phyloP scores from a whole-genome alignment of 257 asterid species.

The Solanum neorickii region DNA sequence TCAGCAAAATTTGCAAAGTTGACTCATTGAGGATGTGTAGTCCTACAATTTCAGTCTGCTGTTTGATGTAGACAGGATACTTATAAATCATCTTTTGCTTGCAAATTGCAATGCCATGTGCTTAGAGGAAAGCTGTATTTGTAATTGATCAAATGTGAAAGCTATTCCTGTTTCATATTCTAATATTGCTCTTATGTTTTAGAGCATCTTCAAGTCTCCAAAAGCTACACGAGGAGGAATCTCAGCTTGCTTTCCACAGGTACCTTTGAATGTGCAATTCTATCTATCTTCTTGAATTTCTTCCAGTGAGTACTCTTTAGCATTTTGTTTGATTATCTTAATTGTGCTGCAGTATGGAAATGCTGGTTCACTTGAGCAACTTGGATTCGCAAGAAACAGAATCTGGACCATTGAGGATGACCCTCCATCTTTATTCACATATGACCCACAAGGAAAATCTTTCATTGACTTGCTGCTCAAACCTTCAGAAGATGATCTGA shows the following conservation, averaged over 20 bases:
- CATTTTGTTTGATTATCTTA: neutral
- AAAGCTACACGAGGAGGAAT: slow-evolving; percentile 93
- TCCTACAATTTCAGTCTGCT: neutral
- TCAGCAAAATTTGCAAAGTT: neutral
- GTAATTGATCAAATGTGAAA: neutral
- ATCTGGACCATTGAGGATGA: slow-evolving; percentile 69
- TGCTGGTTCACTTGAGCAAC: slow-evolving; percentile 61
- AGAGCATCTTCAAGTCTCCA: slow-evolving; percentile 84
- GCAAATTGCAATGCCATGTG: neutral
- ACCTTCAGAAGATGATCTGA: slow-evolving; percentile 78
- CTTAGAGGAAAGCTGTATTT: neutral
- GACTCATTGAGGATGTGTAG: neutral
- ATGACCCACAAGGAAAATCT: slow-evolving; percentile 54
- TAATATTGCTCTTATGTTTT: neutral
- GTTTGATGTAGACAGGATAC: neutral
- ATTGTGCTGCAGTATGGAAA: slow-evolving; percentile 47
- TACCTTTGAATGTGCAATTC: slow-evolving; percentile 2
- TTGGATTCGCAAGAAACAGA: slow-evolving; percentile 76
- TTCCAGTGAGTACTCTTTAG: neutral
- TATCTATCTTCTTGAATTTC: neutral
- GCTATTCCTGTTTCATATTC: neutral
- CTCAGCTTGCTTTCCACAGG: slow-evolving; percentile 87
- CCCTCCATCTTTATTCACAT: slow-evolving; percentile 65
- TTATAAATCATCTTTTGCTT: neutral
- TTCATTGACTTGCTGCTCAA: slow-evolving; percentile 71